A percentile compares a stretch with the other conserved stretches of the same genome.
These are phyloP conservation scores for Stephania japonica DNA, from an alignment of 164 flowering plant species.

Conservation along the genomic window DNA sequence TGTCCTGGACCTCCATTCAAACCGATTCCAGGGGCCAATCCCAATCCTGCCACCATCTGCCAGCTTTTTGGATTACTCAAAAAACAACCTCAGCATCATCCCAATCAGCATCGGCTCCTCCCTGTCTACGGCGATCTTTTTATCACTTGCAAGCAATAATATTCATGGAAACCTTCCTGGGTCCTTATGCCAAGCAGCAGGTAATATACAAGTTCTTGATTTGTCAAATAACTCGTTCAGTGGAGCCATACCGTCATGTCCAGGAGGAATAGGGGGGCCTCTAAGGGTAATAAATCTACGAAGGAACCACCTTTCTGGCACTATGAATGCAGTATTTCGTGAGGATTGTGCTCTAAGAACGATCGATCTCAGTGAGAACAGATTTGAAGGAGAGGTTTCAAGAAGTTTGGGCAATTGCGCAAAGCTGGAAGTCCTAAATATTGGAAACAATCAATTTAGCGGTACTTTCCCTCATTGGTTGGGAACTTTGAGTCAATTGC, in stretches of 20 bases:
- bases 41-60: constrained; percentile 25
- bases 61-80: constrained; percentile 39
- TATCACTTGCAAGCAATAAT: constrained; percentile 32
- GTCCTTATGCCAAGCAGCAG: constrained; percentile 43
- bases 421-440: constrained; percentile 44
- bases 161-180: constrained; percentile 21
- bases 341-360: constrained; percentile 31
- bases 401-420: constrained; percentile 42
- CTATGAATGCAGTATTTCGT: constrained; percentile 30
- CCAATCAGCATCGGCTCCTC: constrained; percentile 20
- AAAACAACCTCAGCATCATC: constrained; percentile 29
- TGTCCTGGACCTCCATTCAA: constrained; percentile 40
- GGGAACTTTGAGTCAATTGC: constrained; percentile 28
- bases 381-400: constrained; percentile 41
- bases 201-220: constrained; percentile 40
- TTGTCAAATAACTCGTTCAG: constrained; percentile 42
- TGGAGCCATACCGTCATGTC: constrained; percentile 42
- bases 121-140: constrained; percentile 12
- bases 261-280: constrained; percentile 7
- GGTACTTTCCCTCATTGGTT: constrained; percentile 48
- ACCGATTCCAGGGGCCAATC: constrained; percentile 36
- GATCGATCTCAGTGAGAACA: constrained; percentile 44
- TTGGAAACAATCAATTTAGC: constrained; percentile 47
- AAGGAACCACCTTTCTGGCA: constrained; percentile 35
- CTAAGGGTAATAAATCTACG: constrained; percentile 48